Evolutionary conservation across 371 early-diverging fungal species (phyloP).

Genomic region (Chytridiales sp.): DNA sequence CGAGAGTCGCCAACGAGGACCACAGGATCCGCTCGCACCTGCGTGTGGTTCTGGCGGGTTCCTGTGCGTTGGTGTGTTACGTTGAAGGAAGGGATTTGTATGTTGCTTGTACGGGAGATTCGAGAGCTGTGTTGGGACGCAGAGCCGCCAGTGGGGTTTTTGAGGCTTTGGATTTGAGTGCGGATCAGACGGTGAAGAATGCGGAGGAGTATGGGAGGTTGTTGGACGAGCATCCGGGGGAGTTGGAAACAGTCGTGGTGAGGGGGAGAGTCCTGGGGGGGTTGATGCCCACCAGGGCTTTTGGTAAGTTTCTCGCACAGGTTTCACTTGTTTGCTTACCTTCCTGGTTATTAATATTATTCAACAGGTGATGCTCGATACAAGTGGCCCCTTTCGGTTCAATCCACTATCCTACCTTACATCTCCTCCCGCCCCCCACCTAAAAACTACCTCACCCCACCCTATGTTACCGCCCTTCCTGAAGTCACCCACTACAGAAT

Average conservation of each 20-base stretch:
- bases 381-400: slow-evolving; percentile 37
- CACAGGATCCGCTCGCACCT: slow-evolving; percentile 16
- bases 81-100: slow-evolving; percentile 70
- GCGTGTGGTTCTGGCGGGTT: slow-evolving; percentile 63
- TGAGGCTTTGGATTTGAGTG: slow-evolving; percentile 62
- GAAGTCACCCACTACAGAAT: slow-evolving; percentile 71
- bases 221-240: slow-evolving; percentile 75
- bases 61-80: slow-evolving; percentile 76
- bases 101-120: slow-evolving; percentile 78
- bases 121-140: slow-evolving; percentile 61
- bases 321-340: not conserved
- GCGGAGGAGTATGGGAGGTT: slow-evolving; percentile 63
- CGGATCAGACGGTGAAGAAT: slow-evolving; percentile 76
- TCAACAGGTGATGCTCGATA: slow-evolving; percentile 38
- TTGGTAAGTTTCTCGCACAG: slow-evolving; percentile 54
- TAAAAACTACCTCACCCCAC: slow-evolving; percentile 76
- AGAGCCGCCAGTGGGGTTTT: slow-evolving; percentile 30
- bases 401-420: slow-evolving; percentile 19
- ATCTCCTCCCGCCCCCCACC: slow-evolving; percentile 60
- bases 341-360: not conserved
- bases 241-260: slow-evolving; percentile 61
- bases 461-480: slow-evolving; percentile 90
- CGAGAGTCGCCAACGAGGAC: slow-evolving; percentile 1
- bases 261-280: slow-evolving; percentile 73
- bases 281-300: slow-evolving; percentile 73